Conservation (phyloP, 2,329 filamentous ascomycete species). For the Lanzia echinophila region DNA sequence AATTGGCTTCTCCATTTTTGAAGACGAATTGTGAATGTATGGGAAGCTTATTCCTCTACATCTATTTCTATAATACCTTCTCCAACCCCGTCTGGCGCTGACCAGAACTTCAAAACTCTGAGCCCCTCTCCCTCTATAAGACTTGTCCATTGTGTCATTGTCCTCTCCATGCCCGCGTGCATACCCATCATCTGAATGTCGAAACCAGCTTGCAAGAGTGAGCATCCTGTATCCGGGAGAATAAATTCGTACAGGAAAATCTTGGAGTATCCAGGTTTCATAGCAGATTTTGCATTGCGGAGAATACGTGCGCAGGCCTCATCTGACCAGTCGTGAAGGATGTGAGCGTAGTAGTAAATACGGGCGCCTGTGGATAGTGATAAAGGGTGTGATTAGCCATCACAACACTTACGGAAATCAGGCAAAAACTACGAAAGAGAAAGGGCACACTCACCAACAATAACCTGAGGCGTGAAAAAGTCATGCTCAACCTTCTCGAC, state of each 20-base stretch:
- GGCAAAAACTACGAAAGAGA: neutral
- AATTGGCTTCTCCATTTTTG: too few relatives aligned
- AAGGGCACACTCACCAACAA: neutral
- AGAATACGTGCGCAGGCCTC: constrained; percentile 15
- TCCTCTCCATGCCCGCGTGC: constrained; percentile 32
- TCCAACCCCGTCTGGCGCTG: neutral
- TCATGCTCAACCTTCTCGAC: neutral
- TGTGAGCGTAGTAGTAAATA: constrained; percentile 34
- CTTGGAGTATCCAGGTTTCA: neutral
- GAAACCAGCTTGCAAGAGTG: constrained; percentile 27
- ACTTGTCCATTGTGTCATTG: constrained; percentile 8
- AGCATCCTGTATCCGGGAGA: constrained; percentile 31
- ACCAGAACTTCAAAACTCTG: neutral
- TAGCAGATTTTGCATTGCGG: neutral
- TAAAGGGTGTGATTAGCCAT: too few relatives aligned
- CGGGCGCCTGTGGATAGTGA: too few relatives aligned
- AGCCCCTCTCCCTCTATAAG: neutral
- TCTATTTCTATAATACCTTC: neutral
- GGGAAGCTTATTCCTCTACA: neutral
- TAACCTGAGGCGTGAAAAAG: neutral
- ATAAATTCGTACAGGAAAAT: constrained; percentile 40
- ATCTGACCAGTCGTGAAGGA: constrained; percentile 36
- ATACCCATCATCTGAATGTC: constrained; percentile 35
- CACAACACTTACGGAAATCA: too few relatives aligned
- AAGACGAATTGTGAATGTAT: too few relatives aligned